Evolutionary conservation across 2,329 filamentous ascomycete genomes (phyloP).

Genomic region (Calonectria crousiana): DNA sequence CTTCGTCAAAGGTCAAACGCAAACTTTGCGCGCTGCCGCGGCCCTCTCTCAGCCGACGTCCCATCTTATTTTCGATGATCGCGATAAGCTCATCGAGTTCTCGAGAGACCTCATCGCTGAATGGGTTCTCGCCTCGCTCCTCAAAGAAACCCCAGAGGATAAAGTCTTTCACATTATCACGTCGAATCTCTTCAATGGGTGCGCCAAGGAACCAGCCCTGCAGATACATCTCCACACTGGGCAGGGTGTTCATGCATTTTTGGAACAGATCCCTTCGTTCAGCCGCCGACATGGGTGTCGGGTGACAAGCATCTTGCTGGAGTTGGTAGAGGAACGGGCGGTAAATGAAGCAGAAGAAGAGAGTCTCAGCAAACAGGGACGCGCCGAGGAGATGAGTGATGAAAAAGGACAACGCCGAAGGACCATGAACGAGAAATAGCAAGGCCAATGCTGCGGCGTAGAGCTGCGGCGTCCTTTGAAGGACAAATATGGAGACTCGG

Average conservation of each 20-base stretch:
- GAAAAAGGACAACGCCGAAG: constrained; percentile 22
- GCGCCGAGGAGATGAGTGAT: constrained; percentile 38
- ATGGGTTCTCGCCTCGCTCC: constrained; percentile 44
- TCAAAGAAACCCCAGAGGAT: constrained; percentile 77
- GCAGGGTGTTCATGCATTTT: constrained; percentile 66
- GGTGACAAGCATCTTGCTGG: constrained; percentile 54
- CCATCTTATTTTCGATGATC: constrained; percentile 66
- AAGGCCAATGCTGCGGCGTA: constrained; percentile 49
- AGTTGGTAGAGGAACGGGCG: constrained; percentile 56
- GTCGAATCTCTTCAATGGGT: constrained; percentile 65
- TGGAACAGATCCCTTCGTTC: constrained; percentile 68
- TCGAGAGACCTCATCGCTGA: constrained; percentile 43
- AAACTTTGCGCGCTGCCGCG: constrained; percentile 67
- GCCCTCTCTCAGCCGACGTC: constrained; percentile 64
- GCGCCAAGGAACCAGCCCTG: constrained; percentile 76
- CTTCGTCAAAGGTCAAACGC: constrained; percentile 74
- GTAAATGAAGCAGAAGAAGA: constrained; percentile 59
- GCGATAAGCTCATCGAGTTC: constrained; percentile 63
- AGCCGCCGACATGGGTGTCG: constrained; percentile 54
- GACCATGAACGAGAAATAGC: constrained; percentile 37
- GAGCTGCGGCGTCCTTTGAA: constrained; percentile 59
- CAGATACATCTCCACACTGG: constrained; percentile 68
- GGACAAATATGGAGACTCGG: constrained; percentile 56
- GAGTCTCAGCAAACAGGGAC: constrained; percentile 54
- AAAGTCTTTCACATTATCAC: constrained; percentile 78